Evolutionary conservation across 1,284 basidiomycete species (phyloP), one percentile per base, ranked within the genome.

Genomic region (Cryptococcus maquisensis): DNA sequence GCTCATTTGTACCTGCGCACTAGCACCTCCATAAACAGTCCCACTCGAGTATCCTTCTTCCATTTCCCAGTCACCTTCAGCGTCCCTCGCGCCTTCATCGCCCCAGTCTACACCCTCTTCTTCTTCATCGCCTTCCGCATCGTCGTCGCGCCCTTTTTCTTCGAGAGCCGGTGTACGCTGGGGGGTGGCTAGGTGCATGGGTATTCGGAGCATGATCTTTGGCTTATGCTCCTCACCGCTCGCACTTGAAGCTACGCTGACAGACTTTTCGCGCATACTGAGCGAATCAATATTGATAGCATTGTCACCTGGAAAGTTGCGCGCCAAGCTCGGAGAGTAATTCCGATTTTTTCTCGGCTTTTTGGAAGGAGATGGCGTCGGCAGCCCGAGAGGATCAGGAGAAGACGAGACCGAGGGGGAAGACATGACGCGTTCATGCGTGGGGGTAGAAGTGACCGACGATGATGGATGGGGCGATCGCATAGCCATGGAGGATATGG

Each of bases 61-160:
- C 68, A 71, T 72, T 16, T 55, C 24, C 62, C 66, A 68, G 46
- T 75, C 72, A 1, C 63, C 71, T 32, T 69, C 64, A 8, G 20
- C 47, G 49, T 68, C 65, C 13, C 46, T 55, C 28, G 8, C 24
- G 4, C 15, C 9, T 13, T 24, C 43, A 16, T 63, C 59, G 6
- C 66, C 70, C 67, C 70, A 74, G 28, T 68, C 69, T 9, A 70
- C 47, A 4, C 63, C 65, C 20, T 72, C 68, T 0, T 73, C 72
- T 9, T 67, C 67, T 2, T 66, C 64, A 13, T 70, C 71, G 1
- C 67, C 64, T 4, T 60, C 67, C 3, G 64, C 64, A 32, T 32
- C 16, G 26, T 35, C 18, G 2, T 39, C 8, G 15, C 39, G 16
- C 24, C 21, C 24, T 48, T 26, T 21, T 10, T 23, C 38, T 26